Evolutionary conservation across 805 yeast genomes (phyloP), one percentile per base, ranked within the genome.

Genomic region (Cyberlindnera galapagoensis): DNA sequence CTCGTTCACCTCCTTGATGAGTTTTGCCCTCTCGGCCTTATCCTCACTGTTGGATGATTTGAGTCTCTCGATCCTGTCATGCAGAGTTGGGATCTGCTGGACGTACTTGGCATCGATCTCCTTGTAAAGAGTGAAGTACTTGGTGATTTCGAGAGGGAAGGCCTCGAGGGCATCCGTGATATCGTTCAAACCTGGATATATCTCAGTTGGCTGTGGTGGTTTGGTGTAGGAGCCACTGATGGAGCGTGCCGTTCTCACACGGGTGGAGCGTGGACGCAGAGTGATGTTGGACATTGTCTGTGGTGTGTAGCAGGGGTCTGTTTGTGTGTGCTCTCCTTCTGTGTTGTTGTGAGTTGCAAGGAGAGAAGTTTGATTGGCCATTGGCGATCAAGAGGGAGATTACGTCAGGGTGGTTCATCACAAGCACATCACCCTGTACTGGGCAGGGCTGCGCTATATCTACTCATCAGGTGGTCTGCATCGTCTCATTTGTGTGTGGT

Each of bases 31-130:
- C 31, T 30, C 14, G 17, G 33, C 38, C 18, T 34, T 30, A 19
- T 30, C 21, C 24, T 30, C 37, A 6, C 35, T 32, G 21, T 19
- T 38, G 60, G 62, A 50, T 10, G 43, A 52, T 30, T 71, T 60
- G 57, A 80, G 65, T 46, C 61, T 51, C 13, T 60, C 58, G 35
- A 84, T 78, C 43, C 66, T 63, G 7, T 60, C 55, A 33, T 75
- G 73, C 38, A 90, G 65, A 42, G 67, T 63, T 0, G 96, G 95
- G 8, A 80, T 66, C 0, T 84, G 67, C 39, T 74, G 69, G 21
- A 81, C 81, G 55, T 95, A 85, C 56, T 90, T 90, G 39, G 97
- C 97, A 52, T 88, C 97, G 33, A 92, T 87, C 52, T 92, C 98
- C 51, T 86, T 84, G 43, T 92, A 63, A 11, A 86, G 62, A 2